phyloP scores from a whole-genome alignment of 2,329 filamentous ascomycete species.

The Epichloe baconii region DNA sequence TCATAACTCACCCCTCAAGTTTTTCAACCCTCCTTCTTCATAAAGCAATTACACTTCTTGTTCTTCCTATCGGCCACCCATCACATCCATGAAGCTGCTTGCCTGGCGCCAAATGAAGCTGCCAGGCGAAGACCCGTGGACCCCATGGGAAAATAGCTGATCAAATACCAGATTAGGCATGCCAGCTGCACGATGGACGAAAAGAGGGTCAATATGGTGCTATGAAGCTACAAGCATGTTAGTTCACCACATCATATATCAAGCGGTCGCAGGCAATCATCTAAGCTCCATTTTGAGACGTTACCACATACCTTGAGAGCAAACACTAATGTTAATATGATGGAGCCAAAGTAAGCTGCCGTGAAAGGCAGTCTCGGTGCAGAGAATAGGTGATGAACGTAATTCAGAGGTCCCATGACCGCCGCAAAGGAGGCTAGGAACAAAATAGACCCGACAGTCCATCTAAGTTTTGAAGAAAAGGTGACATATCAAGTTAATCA shows the following conservation, averaged over 20 bases:
- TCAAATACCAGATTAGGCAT: slow-evolving; percentile 79
- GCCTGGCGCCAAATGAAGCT: slow-evolving; percentile 70
- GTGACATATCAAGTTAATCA: slow-evolving; percentile 13
- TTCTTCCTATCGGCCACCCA: slow-evolving; percentile 23
- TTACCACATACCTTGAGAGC: slow-evolving; percentile 66
- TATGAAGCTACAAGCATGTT: slow-evolving; percentile 52
- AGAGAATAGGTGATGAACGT: slow-evolving; percentile 73
- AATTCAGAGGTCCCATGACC: slow-evolving; percentile 80
- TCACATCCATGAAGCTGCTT: slow-evolving; percentile 80
- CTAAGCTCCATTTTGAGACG: neutral
- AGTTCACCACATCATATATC: neutral
- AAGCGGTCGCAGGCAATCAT: neutral
- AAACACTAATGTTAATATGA: slow-evolving; percentile 81
- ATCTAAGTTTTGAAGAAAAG: slow-evolving; percentile 40
- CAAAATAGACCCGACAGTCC: slow-evolving; percentile 82
- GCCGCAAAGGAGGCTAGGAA: slow-evolving; percentile 90
- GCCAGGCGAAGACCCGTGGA: slow-evolving; percentile 76
- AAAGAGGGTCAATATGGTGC: slow-evolving; percentile 71
- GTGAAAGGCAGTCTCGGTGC: slow-evolving; percentile 82
- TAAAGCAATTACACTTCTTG: neutral
- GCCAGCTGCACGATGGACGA: slow-evolving; percentile 74
- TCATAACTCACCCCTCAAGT: neutral
- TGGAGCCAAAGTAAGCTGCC: slow-evolving; percentile 87
- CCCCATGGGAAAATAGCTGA: slow-evolving; percentile 98
- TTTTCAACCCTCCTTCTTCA: neutral